Conservation (phyloP, 2,329 filamentous ascomycete genomes). For the Pseudogymnoascus sp. region DNA sequence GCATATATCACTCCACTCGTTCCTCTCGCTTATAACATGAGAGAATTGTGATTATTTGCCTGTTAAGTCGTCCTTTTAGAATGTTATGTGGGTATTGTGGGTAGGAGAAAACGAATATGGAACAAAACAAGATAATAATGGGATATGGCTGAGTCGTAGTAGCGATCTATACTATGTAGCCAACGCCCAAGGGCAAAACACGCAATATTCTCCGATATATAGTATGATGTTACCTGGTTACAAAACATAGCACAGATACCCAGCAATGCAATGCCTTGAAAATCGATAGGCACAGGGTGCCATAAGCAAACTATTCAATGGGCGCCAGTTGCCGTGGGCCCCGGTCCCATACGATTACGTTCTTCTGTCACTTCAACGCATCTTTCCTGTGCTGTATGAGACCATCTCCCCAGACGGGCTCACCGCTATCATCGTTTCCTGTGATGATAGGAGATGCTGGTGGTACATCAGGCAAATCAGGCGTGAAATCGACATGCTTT, state of each 20-base stretch:
- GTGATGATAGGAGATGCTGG: neutral
- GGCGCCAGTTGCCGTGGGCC: neutral
- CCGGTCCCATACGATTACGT: neutral
- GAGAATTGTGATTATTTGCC: neutral
- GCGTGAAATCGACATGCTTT: neutral
- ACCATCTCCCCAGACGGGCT: neutral
- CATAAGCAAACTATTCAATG: neutral
- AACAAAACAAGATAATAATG: neutral
- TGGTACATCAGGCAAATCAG: neutral
- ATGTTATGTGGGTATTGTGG: neutral
- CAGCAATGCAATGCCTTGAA: neutral
- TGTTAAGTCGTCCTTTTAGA: neutral
- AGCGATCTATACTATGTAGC: neutral
- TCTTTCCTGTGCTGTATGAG: neutral
- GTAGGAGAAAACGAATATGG: neutral
- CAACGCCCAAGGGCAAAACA: neutral
- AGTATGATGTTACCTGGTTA: neutral
- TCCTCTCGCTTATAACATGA: neutral
- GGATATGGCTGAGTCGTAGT: neutral
- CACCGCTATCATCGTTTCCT: neutral
- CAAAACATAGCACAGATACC: neutral
- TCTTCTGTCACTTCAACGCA: neutral
- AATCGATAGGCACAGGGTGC: neutral
- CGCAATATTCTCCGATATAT: neutral
- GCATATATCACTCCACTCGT: neutral